These are phyloP conservation scores for Candida sonorensis DNA, from an alignment of 805 yeast species.

Conservation along the genomic window DNA sequence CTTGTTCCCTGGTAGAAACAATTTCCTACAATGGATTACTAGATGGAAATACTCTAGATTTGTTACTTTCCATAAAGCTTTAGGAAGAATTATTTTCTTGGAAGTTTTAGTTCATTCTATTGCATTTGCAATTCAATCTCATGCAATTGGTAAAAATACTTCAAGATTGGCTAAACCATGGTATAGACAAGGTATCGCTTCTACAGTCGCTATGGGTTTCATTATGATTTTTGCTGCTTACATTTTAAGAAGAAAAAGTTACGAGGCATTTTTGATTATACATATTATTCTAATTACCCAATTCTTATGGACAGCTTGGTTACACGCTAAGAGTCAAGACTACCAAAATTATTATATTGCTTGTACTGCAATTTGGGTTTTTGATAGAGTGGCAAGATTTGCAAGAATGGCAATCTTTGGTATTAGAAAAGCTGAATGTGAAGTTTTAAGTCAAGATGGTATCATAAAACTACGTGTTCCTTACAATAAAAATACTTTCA, in stretches of 20 bases:
- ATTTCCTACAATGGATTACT: constrained; percentile 51
- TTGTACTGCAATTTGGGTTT: constrained; percentile 43
- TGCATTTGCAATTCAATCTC: constrained; percentile 23
- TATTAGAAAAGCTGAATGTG: constrained; percentile 30
- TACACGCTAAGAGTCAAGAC: constrained; percentile 40
- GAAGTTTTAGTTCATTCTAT: constrained; percentile 39
- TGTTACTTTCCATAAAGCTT: constrained; percentile 51
- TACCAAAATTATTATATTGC: constrained; percentile 29
- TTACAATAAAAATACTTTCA: constrained; percentile 40
- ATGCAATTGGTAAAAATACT: constrained; percentile 13
- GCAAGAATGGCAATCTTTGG: constrained; percentile 31
- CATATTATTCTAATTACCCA: constrained; percentile 52
- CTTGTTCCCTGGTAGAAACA: constrained; percentile 58
- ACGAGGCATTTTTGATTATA: constrained; percentile 53
- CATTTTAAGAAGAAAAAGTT: constrained; percentile 43
- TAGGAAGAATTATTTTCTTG: constrained; percentile 37
- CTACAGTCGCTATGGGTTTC: constrained; percentile 33
- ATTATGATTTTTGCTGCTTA: constrained; percentile 41
- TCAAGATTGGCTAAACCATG: constrained; percentile 24
- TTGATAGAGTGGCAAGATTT: constrained; percentile 46
- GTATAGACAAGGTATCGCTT: constrained; percentile 28
- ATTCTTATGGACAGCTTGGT: constrained; percentile 51
- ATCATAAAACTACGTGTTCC: constrained; percentile 40
- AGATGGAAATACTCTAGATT: constrained; percentile 53
- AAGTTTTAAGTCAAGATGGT: constrained; percentile 36